Evolutionary conservation across 208 protist species (phyloP), one percentile per base, ranked within the genome.

Genomic region (Trypanosoma mega): DNA sequence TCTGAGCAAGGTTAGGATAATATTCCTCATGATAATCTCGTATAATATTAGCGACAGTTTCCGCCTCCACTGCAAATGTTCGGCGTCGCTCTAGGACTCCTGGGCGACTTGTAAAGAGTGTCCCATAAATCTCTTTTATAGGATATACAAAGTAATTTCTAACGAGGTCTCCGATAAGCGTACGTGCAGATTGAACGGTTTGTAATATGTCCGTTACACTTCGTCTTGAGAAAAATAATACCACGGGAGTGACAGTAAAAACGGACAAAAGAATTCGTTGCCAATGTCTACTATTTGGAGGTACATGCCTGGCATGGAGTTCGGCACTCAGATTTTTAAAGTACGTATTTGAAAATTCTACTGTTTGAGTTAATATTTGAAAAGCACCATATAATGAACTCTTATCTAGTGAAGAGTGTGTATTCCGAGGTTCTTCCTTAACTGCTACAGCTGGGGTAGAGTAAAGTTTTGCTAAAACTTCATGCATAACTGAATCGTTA

Each of bases 11-110:
- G 29, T 54, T 63, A 1, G 74, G 72, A 59, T 80, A 85, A 71
- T 87, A 80, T 68, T 90, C 79, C 30, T 80, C 80, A 57, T 90
- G 72, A 45, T 89, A 93, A 53, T 93, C 86, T 9, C 73, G 66
- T 34, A 93, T 87, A 30, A 93, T 85, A 45, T 93, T 87, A 0
- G 86, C 80, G 18, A 90, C 68, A 16, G 82, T 70, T 27, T 64
- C 70, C 16, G 76, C 77, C 34, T 93, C 86, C 16, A 74, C 60
- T 36, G 81, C 78, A 36, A 85, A 70, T 18, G 73, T 66, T 11
- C 67, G 54, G 21, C 75, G 77, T 18, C 82, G 80, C 29, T 87
- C 80, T 55, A 87, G 67, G 14, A 86, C 83, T 9, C 82, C 80
- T 2, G 80, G 78, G 2, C 86, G 80, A 23, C 78, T 63, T 58